phyloP scores from a whole-genome alignment of 2,329 filamentous ascomycete genomes.

The Teratosphaeriaceae sp. region DNA sequence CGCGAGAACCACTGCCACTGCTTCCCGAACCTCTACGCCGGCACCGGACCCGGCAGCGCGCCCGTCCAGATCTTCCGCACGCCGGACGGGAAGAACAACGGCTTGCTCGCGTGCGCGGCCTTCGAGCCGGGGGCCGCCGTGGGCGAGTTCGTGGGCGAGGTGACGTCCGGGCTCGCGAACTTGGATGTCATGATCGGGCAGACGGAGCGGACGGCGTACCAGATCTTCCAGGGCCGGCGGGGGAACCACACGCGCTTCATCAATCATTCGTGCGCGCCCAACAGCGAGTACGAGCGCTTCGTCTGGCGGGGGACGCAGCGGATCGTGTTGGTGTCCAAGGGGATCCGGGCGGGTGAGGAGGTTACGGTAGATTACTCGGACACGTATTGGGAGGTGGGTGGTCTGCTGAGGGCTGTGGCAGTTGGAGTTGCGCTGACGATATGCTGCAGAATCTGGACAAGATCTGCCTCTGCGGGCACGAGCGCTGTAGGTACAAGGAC shows the following conservation, averaged over 20 bases:
- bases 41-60: constrained; percentile 31
- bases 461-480: constrained; percentile 48
- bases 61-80: constrained; percentile 51
- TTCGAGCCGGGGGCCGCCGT: constrained; percentile 49
- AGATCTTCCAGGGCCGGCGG: constrained; percentile 52
- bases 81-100: constrained; percentile 49
- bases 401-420: not conserved
- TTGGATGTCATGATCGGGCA: constrained; percentile 49
- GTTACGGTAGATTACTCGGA: constrained; percentile 54
- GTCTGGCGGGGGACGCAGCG: constrained; percentile 51
- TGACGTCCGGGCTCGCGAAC: constrained; percentile 47
- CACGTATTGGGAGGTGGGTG: constrained; percentile 45
- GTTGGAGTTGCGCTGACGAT: constrained; percentile 1
- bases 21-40: constrained; percentile 48
- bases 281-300: constrained; percentile 52
- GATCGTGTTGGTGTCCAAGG: constrained; percentile 50
- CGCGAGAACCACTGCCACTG: constrained; percentile 46
- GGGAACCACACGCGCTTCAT: constrained; percentile 55
- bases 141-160: constrained; percentile 50
- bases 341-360: constrained; percentile 47
- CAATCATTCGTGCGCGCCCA: constrained; percentile 53
- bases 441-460: constrained; percentile 42
- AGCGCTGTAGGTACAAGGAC: constrained; percentile 42
- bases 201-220: constrained; percentile 42
- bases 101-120: constrained; percentile 40